Conservation (phyloP, 2,329 filamentous ascomycete genomes). For the Epichloe scottii region DNA sequence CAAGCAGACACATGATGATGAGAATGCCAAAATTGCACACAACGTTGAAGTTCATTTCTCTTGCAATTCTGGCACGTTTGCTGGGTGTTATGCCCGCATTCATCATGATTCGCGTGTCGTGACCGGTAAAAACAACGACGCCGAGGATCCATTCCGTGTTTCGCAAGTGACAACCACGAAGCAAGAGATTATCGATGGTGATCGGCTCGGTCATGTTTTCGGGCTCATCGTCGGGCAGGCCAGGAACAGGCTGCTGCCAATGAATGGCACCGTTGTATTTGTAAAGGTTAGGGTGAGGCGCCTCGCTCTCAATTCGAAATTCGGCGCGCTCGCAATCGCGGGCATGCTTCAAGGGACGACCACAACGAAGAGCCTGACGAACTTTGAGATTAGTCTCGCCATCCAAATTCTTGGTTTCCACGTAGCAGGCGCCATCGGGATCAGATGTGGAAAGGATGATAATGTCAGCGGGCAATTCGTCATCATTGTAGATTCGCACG, state of each 20-base stretch:
- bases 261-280: conserved; percentile 82
- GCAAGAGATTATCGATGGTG: conserved; percentile 85
- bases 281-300: conserved; percentile 87
- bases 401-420: conserved; percentile 96
- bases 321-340: conserved; percentile 82
- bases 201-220: conserved; percentile 85
- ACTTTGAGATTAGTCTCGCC: conserved; percentile 97
- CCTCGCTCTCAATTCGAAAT: conserved; percentile 82
- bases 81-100: conserved; percentile 92
- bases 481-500: conserved; percentile 89
- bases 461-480: conserved; percentile 87
- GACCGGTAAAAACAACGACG: conserved; percentile 84
- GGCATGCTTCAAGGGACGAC: conserved; percentile 72
- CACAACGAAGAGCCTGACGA: conserved; percentile 77
- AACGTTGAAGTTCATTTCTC: conserved; percentile 94
- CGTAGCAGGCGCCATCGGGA: conserved; percentile 85
- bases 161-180: conserved; percentile 83
- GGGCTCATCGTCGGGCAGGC: conserved; percentile 46
- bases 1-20: conserved; percentile 76
- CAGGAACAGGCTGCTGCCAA: conserved; percentile 65
- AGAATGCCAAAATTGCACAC: conserved; percentile 91
- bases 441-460: conserved; percentile 90
- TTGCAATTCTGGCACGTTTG: conserved; percentile 82
- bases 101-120: conserved; percentile 98
- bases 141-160: conserved; percentile 96